Conservation (phyloP, 1,284 basidiomycete genomes). For the Puccinia sorghi region DNA sequence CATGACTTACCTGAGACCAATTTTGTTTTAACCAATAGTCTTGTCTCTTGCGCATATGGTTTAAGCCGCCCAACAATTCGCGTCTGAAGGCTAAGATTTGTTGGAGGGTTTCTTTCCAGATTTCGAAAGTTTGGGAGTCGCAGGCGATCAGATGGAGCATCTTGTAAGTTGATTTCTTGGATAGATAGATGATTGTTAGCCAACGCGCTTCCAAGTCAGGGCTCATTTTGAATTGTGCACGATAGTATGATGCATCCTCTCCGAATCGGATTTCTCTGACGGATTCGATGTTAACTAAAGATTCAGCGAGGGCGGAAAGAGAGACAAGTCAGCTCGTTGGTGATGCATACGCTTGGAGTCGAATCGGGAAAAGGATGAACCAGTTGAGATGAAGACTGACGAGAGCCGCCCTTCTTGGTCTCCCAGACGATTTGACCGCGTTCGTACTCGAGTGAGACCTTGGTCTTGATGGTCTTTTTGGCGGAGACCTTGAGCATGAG, state of each 20-base stretch:
- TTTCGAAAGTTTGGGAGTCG: conserved; percentile 67
- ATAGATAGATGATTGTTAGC: conserved; percentile 62
- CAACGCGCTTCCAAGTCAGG: conserved; percentile 60
- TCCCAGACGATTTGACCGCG: conserved; percentile 80
- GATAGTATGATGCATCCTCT: conserved; percentile 72
- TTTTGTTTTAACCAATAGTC: conserved; percentile 59
- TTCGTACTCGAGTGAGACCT: conserved; percentile 75
- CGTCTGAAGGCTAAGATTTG: conserved; percentile 58
- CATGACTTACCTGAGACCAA: conserved; percentile 57
- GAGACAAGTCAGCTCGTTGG: no score
- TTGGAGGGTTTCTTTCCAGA: conserved; percentile 62
- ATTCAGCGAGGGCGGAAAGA: conserved; percentile 21
- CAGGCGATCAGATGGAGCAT: conserved; percentile 83
- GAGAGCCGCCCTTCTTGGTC: conserved; percentile 72
- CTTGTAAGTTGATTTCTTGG: conserved; percentile 76
- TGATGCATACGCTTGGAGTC: conserved; percentile 20
- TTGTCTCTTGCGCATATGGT: conserved; percentile 64
- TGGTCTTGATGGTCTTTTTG: conserved; percentile 73
- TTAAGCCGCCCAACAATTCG: conserved; percentile 43
- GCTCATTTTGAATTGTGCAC: conserved; percentile 68
- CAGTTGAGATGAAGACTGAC: conserved; percentile 62
- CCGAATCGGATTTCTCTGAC: conserved; percentile 88
- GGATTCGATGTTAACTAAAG: conserved; percentile 77
- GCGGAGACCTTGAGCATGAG: conserved; percentile 83
- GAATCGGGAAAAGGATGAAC: conserved; percentile 6